Evolutionary conservation across 805 yeast genomes (phyloP), one percentile per base, ranked within the genome.

Genomic region (Ogataea pignaliae): DNA sequence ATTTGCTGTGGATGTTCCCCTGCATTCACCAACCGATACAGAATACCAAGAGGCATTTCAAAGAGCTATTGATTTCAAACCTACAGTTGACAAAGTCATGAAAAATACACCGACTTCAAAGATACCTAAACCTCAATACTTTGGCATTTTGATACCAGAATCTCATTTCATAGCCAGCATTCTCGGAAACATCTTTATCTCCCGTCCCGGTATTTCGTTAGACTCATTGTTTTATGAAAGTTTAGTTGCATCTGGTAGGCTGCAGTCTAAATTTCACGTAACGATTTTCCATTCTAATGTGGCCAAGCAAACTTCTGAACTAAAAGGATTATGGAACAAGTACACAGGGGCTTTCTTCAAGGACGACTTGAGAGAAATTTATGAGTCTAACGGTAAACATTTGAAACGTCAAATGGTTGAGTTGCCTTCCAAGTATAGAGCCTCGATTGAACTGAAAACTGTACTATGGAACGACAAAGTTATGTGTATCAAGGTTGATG

Each of bases 181-280:
- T 10, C 39, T 67, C 16, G 46, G 60, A 28, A 51, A 50, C 9
- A 15, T 50, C 15, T 46, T 56, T 6, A 14, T 3, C 28, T 14
- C 15, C 4, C 26, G 7, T 4, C 4, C 26, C 26, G 7, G 26
- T 21, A 13, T 34, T 13, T n/a, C 26, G 2, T 18, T 14, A 16
- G 42, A 36, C 1, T 37, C 34, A 16, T 14, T 17, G 3, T 34
- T 37, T 7, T 54, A 37, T 46, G n/a, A 45, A 10, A 8, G 14
- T 10, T 45, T 78, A 11, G 51, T 65, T 30, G 41, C 56, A 1
- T 43, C 39, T 0, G 56, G 61, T 1, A 62, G 80, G 30, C 59
- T 83, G 1, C 87, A 80, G 50, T 40, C 57, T 0, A 70, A 70
- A 28, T 81, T 85, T 51, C 95, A 87, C 56, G 75, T 86, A 3